Conservation (phyloP, 2,329 filamentous ascomycete genomes). For the Dothideomycetes sp. region DNA sequence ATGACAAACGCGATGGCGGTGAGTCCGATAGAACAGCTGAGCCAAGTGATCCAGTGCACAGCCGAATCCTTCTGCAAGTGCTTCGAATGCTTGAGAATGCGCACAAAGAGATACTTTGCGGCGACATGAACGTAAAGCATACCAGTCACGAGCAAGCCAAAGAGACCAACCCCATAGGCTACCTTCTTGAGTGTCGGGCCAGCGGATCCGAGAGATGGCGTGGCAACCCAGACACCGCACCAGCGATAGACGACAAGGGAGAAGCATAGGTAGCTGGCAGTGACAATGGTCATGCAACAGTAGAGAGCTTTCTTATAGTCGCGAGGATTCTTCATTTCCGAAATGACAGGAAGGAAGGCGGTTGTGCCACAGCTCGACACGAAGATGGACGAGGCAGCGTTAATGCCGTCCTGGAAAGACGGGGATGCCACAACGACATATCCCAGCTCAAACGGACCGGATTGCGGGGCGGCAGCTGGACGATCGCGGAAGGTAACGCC, state of each 20-base stretch:
- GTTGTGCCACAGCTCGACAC: slow-evolving; percentile 50
- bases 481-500: slow-evolving; percentile 49
- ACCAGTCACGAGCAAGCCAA: slow-evolving; percentile 45
- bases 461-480: slow-evolving; percentile 51
- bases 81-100: slow-evolving; percentile 43
- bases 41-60: slow-evolving; percentile 45
- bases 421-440: slow-evolving; percentile 48
- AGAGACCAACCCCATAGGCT: slow-evolving; percentile 50
- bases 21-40: slow-evolving; percentile 37
- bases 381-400: slow-evolving; percentile 50
- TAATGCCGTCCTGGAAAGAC: slow-evolving; percentile 50
- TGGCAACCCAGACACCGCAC: slow-evolving; percentile 55
- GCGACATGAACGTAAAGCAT: slow-evolving; percentile 42
- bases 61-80: slow-evolving; percentile 45
- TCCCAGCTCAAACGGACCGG: slow-evolving; percentile 50
- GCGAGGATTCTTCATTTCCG: slow-evolving; percentile 52
- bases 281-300: slow-evolving; percentile 50
- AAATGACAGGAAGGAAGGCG: slow-evolving; percentile 56
- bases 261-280: slow-evolving; percentile 49
- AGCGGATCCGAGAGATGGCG: slow-evolving; percentile 53
- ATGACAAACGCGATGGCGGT: slow-evolving; percentile 41
- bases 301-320: slow-evolving; percentile 54
- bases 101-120: slow-evolving; percentile 49
- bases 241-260: slow-evolving; percentile 52
- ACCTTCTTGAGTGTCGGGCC: slow-evolving; percentile 52